Conservation (phyloP, 352 stramenopile species). For the Phytophthora uliginosa region DNA sequence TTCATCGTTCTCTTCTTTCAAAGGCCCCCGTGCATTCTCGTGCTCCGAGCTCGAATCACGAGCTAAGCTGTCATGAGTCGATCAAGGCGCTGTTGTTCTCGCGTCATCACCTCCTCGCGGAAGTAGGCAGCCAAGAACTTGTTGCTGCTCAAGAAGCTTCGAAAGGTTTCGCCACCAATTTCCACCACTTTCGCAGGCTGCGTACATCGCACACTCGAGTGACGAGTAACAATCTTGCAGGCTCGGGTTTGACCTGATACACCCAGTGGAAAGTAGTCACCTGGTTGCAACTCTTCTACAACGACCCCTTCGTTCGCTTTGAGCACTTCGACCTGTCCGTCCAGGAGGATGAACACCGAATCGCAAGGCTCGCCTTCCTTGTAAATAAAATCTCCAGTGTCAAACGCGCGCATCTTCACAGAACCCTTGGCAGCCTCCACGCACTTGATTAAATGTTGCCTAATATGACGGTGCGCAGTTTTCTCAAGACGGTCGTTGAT, state of each 20-base stretch:
- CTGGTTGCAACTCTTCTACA: constrained; percentile 74
- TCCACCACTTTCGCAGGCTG: constrained; percentile 79
- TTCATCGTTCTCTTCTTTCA: constrained; percentile 24
- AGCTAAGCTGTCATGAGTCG: constrained; percentile 51
- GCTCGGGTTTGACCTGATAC: constrained; percentile 75
- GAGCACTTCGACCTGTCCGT: constrained; percentile 79
- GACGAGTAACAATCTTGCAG: constrained; percentile 75
- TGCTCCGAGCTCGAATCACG: background rate
- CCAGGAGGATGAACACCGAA: constrained; percentile 84
- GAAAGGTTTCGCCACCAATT: constrained; percentile 85
- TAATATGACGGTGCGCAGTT: constrained; percentile 67
- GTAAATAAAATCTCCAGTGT: constrained; percentile 78
- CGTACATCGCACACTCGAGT: constrained; percentile 79
- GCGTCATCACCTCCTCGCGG: constrained; percentile 72
- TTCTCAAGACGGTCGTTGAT: constrained; percentile 78
- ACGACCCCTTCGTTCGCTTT: constrained; percentile 73
- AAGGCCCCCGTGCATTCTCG: background rate
- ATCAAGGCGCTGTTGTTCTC: constrained; percentile 71
- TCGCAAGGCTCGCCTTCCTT: constrained; percentile 81
- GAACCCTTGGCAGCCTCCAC: constrained; percentile 78
- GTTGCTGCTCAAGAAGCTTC: constrained; percentile 87
- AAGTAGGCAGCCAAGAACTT: constrained; percentile 88
- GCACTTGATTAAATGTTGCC: constrained; percentile 81
- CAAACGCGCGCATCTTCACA: constrained; percentile 71
- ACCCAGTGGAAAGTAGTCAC: constrained; percentile 86